Base-by-base conservation (phyloP, 1,284 basidiomycete genomes). In the Microbotryum silenes-acaulis region DNA sequence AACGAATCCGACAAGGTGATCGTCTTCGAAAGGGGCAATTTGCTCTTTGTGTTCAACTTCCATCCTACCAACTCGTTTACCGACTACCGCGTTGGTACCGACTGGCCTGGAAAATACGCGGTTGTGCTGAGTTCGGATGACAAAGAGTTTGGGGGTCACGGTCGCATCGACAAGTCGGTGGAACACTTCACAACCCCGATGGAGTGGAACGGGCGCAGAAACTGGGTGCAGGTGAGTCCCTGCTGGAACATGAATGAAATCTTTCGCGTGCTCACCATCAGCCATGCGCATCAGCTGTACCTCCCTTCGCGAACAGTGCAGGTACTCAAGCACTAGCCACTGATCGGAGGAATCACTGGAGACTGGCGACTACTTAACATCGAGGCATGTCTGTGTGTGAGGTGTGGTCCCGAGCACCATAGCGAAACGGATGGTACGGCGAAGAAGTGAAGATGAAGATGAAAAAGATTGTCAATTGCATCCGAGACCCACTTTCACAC, bases 1-100 rank as follows among this genome's bases (percentile, higher is more conserved):
- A 82, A 97, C 75, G 91, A 97, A 73, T 71, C 68, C 9, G 92
- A 97, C 81, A 96, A 96, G 77, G 82, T 96, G 57, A 80, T 98
- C 70, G 92, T 89, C 2, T 97, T 86, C 72, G 94, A 98, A 78
- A 85, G 94, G 55, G 93, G 87, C 16, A 88, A 88, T 33, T 80
- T 97, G 54, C 77, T 98, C 50, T 98, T 97, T 78, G 81, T 97
- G 69, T 97, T 97, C 83, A 98, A 98, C 78, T 96, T 97, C 82
- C 86, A 96, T 77, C 85, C 89, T 3, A 84, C 81, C 18, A 78
- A 89, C 52, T 92, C 90, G 60, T 98, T 86, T 78, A 85, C 86
- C 50, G 91, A 97, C 76, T 98, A 97, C 77, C 84, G 93, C 47
- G 85, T 97, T 54, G 94, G 94, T 6, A 84, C 94, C 18, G 87